Percentiles rank a stretch among this genome's conserved stretches.
Conservation (phyloP, 495 filamentous ascomycete species). For the Jackrogersella minutella region DNA sequence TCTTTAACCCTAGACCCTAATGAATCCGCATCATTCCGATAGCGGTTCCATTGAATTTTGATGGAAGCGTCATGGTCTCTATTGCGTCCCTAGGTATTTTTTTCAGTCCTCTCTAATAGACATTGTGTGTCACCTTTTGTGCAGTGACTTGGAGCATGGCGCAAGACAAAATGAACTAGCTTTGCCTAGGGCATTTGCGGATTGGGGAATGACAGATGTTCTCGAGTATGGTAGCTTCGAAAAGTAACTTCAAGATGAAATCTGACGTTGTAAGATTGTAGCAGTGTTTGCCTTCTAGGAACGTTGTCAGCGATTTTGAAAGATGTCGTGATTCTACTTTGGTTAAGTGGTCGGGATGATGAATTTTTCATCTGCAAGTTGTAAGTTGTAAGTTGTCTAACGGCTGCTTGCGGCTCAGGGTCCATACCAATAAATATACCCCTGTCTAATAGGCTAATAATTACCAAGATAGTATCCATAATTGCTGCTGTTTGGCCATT, state of each 20-base stretch:
- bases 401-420: conserved; percentile 35
- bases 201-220: conserved; percentile 13
- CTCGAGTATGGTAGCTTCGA: too few relatives aligned
- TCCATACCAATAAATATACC: conserved; percentile 2
- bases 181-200: conserved; percentile 1
- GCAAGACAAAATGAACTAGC: conserved; percentile 6
- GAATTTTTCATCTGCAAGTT: conserved; percentile 17
- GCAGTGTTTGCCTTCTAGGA: not conserved
- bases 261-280: not conserved
- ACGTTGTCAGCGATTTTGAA: too few relatives aligned
- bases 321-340: not conserved
- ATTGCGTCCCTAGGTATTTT: conserved; percentile 1
- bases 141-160: conserved; percentile 10
- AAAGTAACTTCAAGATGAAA: not conserved
- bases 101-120: not conserved
- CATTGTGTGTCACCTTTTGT: not conserved
- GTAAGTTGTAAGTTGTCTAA: conserved; percentile 30
- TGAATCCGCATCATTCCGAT: conserved; percentile 20
- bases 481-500: conserved; percentile 13
- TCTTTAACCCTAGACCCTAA: not conserved
- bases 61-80: not conserved
- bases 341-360: too few relatives aligned
- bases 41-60: conserved; percentile 2
- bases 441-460: conserved; percentile 8
- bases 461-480: too few relatives aligned